These are phyloP conservation scores for Skeletonema menzelii DNA, from an alignment of 108 stramenopile species.

Conservation along the genomic window DNA sequence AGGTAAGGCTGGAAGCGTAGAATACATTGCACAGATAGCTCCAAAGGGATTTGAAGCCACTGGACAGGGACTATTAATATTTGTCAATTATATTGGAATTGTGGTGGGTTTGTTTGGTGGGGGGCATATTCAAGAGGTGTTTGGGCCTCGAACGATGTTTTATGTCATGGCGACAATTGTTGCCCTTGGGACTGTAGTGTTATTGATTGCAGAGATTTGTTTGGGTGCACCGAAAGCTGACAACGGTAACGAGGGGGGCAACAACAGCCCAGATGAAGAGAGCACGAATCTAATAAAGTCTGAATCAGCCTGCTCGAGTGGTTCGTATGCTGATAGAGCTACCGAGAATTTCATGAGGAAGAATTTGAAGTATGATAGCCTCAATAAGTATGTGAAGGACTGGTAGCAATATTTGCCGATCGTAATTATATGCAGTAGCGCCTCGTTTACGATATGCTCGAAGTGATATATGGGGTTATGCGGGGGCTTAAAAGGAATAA, in stretches of 20 bases:
- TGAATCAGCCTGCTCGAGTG: slow-evolving; percentile 25
- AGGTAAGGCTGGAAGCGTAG: slow-evolving; percentile 43
- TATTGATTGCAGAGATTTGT: slow-evolving; percentile 27
- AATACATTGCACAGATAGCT: slow-evolving; percentile 39
- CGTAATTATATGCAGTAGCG: no score
- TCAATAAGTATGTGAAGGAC: slow-evolving; percentile 43
- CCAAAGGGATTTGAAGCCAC: slow-evolving; percentile 60
- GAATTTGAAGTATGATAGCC: slow-evolving; percentile 41
- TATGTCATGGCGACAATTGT: slow-evolving; percentile 35
- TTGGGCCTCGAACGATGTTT: slow-evolving; percentile 52
- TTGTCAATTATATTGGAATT: slow-evolving; percentile 47
- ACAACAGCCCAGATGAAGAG: slow-evolving; percentile 18
- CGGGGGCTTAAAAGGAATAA: no score
- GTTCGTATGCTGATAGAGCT: slow-evolving; percentile 33
- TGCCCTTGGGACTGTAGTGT: slow-evolving; percentile 15
- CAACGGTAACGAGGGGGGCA: not conserved
- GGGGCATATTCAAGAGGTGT: slow-evolving; percentile 41
- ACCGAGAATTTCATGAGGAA: slow-evolving; percentile 24
- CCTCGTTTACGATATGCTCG: no score
- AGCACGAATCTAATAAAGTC: slow-evolving; percentile 19
- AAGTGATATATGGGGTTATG: no score
- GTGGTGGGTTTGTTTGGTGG: slow-evolving; percentile 53
- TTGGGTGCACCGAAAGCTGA: not conserved
- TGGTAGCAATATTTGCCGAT: slow-evolving; percentile 1
- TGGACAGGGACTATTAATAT: slow-evolving; percentile 54